Evolutionary conservation across 192 early-diverging fungal species (phyloP).

Genomic region (Piromyces finnis): DNA sequence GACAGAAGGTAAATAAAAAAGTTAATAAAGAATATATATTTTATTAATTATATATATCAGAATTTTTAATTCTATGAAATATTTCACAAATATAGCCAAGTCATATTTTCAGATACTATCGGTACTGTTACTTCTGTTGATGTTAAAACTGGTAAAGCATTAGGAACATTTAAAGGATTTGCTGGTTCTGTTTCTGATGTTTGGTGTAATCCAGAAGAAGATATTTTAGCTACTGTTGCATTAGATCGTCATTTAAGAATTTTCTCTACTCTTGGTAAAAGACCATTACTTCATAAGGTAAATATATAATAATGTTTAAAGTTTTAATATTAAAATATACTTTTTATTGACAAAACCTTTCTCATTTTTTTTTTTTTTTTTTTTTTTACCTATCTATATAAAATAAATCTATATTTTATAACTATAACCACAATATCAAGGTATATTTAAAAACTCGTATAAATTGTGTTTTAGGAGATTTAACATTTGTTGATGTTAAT

Average conservation of each 20-base stretch:
- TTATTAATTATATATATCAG: slow-evolving; percentile 27
- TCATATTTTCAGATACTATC: not conserved
- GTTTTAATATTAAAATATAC: slow-evolving; percentile 40
- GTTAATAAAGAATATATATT: slow-evolving; percentile 12
- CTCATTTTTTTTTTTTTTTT: too few species aligned
- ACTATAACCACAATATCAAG: too few species aligned
- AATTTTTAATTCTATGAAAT: too few species aligned
- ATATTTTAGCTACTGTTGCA: not conserved
- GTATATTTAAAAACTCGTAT: slow-evolving; percentile 5
- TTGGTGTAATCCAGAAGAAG: not conserved
- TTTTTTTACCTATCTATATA: too few species aligned
- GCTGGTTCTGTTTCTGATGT: not conserved
- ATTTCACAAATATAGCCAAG: slow-evolving; percentile 16
- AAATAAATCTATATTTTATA: too few species aligned
- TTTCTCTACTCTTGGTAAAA: not conserved
- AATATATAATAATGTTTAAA: slow-evolving; percentile 65
- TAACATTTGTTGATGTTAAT: not conserved
- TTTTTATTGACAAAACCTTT: too few species aligned
- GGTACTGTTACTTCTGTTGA: not conserved
- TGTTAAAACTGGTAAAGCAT: not conserved
- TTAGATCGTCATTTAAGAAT: slow-evolving; percentile 4
- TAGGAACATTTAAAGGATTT: not conserved
- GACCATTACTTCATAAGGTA: slow-evolving; percentile 23
- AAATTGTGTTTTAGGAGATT: slow-evolving; percentile 1
- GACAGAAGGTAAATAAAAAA: not conserved